Evolutionary conservation across 257 asterid genomes (phyloP).

Genomic region (Vinca minor): DNA sequence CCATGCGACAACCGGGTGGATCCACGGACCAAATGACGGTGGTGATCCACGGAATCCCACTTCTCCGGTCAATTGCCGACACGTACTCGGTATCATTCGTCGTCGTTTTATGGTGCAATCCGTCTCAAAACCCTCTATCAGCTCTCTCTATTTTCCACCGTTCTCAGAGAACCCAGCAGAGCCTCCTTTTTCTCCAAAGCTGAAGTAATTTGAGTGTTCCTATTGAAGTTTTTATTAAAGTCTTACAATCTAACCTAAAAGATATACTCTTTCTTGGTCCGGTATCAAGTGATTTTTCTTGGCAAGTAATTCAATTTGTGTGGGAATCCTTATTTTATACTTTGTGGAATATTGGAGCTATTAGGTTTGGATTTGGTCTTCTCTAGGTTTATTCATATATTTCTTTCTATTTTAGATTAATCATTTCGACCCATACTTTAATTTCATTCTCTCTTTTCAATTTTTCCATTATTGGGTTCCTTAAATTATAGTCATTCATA

Average conservation of each 20-base stretch:
- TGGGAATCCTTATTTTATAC: slow-evolving; percentile 16
- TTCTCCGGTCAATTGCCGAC: too few species aligned
- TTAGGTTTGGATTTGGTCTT: slow-evolving; percentile 17
- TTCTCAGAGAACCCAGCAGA: too few species aligned
- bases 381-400: neutral
- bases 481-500: slow-evolving; percentile 26
- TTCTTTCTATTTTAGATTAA: slow-evolving; percentile 5
- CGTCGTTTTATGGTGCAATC: too few species aligned
- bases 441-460: slow-evolving; percentile 8
- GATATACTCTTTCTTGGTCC: neutral
- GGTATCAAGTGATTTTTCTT: neutral
- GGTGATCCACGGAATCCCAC: too few species aligned
- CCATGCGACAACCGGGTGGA: too few species aligned
- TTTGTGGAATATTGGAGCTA: slow-evolving; percentile 6
- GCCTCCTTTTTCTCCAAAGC: neutral
- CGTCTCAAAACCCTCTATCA: too few species aligned
- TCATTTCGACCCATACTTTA: slow-evolving; percentile 5
- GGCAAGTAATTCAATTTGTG: slow-evolving; percentile 26
- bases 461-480: slow-evolving; percentile 9
- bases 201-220: neutral
- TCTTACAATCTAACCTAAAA: slow-evolving; percentile 6
- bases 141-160: neutral
- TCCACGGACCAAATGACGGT: too few species aligned
- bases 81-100: too few species aligned
- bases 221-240: neutral